Base-by-base conservation (phyloP, 1,284 basidiomycete species). In the Ustilago nuda region DNA sequence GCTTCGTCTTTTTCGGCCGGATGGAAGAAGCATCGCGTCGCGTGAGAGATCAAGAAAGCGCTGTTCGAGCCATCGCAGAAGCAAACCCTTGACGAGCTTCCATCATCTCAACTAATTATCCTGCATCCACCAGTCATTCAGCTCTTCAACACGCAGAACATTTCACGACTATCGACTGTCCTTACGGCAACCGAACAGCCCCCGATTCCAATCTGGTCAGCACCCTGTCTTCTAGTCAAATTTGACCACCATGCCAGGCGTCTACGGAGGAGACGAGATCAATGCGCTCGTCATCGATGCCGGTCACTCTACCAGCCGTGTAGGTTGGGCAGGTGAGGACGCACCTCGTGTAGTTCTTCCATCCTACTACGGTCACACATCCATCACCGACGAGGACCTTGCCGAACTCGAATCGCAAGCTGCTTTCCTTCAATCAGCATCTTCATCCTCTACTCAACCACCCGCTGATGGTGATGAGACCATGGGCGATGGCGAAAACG, bases 271-370 rank as follows among this genome's bases (percentile, higher is more conserved):
- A 52, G 94, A 95, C 85, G 94, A 95, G 88, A 95, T 99, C 53
- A 93, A 94, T 56, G 97, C 96, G 27, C 88, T 99, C 62, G 97
- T 99, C 43, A 88, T 99, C 61, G 97, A 99, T 88, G 92, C 98
- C 83, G 97, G 97, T 54, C 89, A 93, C 43, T 92, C 93, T 54
- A 92, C 94, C 19, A 88, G 95, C 67, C 92, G 96, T 83, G 94
- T 94, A 27, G 97, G 97, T 72, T 87, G 75, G 79, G 96, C 97
- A 17, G 97, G 97, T 56, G 96, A 99, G 87, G 97, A 99, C 85
- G 91, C 93, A 15, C 97, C 97, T 35, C 94, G 95, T 86, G 92
- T 93, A 32, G 91, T 98, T 71, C 90, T 97, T 69, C 93, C 97
- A 1, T 93, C 95, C 1, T 90, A 91, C 61, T 98, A 94, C 87